Conservation (phyloP, 78 protist species). For the Reticulomyxa filosa region DNA sequence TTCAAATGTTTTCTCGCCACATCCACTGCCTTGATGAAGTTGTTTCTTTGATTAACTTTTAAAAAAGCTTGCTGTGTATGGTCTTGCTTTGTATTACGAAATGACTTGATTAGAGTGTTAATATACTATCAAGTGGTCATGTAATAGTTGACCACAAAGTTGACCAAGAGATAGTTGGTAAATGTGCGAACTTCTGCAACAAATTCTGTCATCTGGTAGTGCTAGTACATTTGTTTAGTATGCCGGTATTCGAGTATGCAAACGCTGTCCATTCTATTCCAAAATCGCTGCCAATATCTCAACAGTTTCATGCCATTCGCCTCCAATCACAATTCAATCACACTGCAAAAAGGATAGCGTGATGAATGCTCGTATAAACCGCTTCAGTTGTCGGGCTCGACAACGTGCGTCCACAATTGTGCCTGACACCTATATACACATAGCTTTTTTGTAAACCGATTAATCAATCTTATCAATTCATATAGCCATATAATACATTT, state of each 20-base stretch:
- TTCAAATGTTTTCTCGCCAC: constrained; percentile 71
- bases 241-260: constrained; percentile 19
- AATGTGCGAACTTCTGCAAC: constrained; percentile 39
- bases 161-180: constrained; percentile 48
- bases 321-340: constrained; percentile 93
- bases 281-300: neutral
- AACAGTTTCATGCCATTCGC: constrained; percentile 49
- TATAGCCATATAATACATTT: neutral
- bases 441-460: no score
- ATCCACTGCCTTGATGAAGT: constrained; percentile 61
- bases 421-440: constrained; percentile 68
- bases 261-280: constrained; percentile 8
- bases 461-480: no score
- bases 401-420: constrained; percentile 89
- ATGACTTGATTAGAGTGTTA: constrained; percentile 29
- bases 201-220: constrained; percentile 59
- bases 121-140: constrained; percentile 89
- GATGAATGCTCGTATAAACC: constrained; percentile 45
- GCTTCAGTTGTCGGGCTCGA: constrained; percentile 88
- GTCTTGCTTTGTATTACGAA: neutral
- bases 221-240: constrained; percentile 86
- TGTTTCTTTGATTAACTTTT: constrained; percentile 41
- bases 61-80: constrained; percentile 12
- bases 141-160: constrained; percentile 78
- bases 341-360: constrained; percentile 29